Evolutionary conservation across 164 flowering plant species (phyloP).

Genomic region (Aristolochia californica): DNA sequence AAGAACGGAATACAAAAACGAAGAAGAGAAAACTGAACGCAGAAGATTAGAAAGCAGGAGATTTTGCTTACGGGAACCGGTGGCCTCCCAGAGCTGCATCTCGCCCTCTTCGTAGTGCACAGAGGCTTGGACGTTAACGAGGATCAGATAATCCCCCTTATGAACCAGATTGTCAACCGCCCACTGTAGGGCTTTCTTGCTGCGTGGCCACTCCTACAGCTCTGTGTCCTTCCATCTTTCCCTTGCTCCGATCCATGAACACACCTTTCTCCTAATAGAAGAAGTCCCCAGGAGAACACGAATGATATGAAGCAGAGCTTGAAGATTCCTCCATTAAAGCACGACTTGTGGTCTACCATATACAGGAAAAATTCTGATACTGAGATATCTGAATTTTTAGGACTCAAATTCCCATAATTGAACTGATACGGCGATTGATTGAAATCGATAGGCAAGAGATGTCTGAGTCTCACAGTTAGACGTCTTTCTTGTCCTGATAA

Average conservation of each 20-base stretch:
- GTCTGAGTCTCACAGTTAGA: too few relatives aligned
- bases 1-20: too few relatives aligned
- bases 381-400: too few relatives aligned
- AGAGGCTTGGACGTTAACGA: conserved; percentile 43
- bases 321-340: background rate
- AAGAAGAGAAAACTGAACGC: background rate
- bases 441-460: too few relatives aligned
- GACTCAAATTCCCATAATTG: too few relatives aligned
- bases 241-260: background rate
- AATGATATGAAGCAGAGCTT: too few relatives aligned
- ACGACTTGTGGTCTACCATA: too few relatives aligned
- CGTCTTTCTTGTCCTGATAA: too few relatives aligned
- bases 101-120: conserved; percentile 57
- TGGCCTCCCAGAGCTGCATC: conserved; percentile 83
- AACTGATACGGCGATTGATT: too few relatives aligned
- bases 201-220: conserved; percentile 72
- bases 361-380: too few relatives aligned
- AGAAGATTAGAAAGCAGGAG: background rate
- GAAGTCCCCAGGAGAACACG: too few relatives aligned
- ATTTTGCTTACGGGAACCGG: conserved; percentile 91
- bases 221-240: conserved; percentile 37
- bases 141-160: conserved; percentile 65
- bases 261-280: too few relatives aligned
- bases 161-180: conserved; percentile 66
- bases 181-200: conserved; percentile 70